These are phyloP conservation scores for Penicillium brevicompactum DNA, from an alignment of 2,329 filamentous ascomycete species.

Conservation along the genomic window DNA sequence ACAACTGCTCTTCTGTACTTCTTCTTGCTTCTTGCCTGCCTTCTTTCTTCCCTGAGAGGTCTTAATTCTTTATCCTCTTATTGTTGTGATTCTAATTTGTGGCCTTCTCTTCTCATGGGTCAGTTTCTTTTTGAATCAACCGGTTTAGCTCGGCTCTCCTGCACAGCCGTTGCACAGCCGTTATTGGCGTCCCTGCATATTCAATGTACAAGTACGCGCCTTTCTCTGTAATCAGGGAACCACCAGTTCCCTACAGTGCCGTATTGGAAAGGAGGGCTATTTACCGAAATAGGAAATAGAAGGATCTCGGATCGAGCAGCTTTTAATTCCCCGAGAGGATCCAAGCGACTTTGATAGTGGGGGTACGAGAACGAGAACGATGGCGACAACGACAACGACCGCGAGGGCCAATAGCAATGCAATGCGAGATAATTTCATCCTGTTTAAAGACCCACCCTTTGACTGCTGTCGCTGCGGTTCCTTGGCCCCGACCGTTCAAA, in stretches of 20 bases:
- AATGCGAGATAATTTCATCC: neutral
- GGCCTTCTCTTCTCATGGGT: neutral
- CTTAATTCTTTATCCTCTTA: neutral
- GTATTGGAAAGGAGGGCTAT: too few relatives aligned
- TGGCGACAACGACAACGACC: slow-evolving; percentile 24
- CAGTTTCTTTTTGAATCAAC: neutral
- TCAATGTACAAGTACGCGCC: too few relatives aligned
- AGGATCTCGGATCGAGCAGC: neutral
- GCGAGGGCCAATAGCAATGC: slow-evolving; percentile 17
- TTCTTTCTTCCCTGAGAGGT: neutral
- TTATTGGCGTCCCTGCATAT: neutral
- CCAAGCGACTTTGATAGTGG: slow-evolving; percentile 9
- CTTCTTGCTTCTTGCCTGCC: neutral
- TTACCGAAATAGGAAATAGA: neutral
- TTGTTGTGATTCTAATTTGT: neutral
- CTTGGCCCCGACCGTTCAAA: slow-evolving; percentile 5
- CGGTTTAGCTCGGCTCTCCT: neutral
- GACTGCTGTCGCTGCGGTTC: neutral
- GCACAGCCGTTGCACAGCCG: neutral
- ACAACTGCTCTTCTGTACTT: neutral
- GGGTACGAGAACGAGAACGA: slow-evolving; percentile 27
- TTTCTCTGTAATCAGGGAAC: too few relatives aligned
- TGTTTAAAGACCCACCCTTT: neutral
- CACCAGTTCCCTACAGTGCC: too few relatives aligned
- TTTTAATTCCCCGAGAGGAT: slow-evolving; percentile 4